A percentile compares a stretch with the other conserved stretches of the same genome.
phyloP scores from a whole-genome alignment of 305 asterid genomes.

The Ilex paraguariensis region DNA sequence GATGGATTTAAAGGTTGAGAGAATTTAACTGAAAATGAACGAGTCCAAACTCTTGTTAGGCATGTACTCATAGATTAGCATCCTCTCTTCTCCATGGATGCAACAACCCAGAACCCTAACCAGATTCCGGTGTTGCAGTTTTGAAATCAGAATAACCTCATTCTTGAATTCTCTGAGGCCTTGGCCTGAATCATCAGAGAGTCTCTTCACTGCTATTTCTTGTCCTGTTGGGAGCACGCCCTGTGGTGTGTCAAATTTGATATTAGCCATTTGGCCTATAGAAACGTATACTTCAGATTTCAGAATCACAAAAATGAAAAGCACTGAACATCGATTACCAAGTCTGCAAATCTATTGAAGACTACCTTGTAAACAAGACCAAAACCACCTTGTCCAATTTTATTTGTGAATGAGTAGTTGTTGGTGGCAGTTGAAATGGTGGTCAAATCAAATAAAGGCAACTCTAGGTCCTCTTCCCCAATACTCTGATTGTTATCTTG shows the following conservation, averaged over 20 bases:
- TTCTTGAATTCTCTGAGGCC: conserved; percentile 34
- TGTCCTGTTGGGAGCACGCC: conserved; percentile 27
- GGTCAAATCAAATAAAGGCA: neutral
- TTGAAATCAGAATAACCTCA: conserved; percentile 22
- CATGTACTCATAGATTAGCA: conserved; percentile 31
- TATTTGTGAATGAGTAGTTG: neutral
- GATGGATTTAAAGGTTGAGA: neutral
- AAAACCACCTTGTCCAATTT: neutral
- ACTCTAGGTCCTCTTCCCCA: neutral
- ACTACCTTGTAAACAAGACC: neutral
- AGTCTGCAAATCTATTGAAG: neutral
- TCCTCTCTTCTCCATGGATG: conserved; percentile 21
- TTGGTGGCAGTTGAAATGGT: neutral
- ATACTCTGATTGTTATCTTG: neutral
- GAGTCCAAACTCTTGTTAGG: conserved; percentile 28
- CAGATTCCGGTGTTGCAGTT: conserved; percentile 28
- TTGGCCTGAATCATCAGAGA: conserved; percentile 21
- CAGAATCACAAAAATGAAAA: neutral
- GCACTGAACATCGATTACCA: neutral
- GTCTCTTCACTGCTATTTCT: conserved; percentile 37
- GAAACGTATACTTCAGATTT: neutral
- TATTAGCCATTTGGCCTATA: neutral
- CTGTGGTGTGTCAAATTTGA: conserved; percentile 1
- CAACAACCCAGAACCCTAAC: conserved; percentile 36
- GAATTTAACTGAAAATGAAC: conserved; percentile 25